These are phyloP conservation scores for Maudiozyma turicensis DNA, from an alignment of 805 yeast genomes.

Conservation along the genomic window DNA sequence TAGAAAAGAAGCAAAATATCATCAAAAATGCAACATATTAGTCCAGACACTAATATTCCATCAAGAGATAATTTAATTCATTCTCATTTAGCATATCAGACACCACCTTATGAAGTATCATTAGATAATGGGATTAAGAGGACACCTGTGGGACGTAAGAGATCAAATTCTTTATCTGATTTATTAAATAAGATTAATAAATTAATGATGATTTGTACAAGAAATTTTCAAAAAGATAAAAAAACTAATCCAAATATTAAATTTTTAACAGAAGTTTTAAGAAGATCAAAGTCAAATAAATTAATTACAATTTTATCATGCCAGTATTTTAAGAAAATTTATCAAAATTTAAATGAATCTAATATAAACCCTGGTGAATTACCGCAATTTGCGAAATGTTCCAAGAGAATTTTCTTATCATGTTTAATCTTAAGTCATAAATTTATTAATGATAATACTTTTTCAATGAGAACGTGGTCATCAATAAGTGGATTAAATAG, in stretches of 20 bases:
- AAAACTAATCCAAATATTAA: constrained; percentile 5
- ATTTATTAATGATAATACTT: constrained; percentile 20
- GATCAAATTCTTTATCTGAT: background rate
- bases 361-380: background rate
- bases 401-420: constrained; percentile 17
- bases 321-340: constrained; percentile 12
- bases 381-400: constrained; percentile 20
- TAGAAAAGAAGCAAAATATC: background rate
- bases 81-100: constrained; percentile 8
- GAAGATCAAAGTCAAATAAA: constrained; percentile 19
- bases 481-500: constrained; percentile 16
- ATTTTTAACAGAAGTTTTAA: constrained; percentile 17
- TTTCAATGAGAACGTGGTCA: constrained; percentile 22
- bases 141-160: background rate
- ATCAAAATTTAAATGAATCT: background rate
- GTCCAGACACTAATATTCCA: background rate
- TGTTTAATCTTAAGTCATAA: constrained; percentile 22
- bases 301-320: constrained; percentile 12
- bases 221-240: constrained; percentile 12
- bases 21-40: background rate
- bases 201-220: constrained; percentile 11
- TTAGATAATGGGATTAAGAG: background rate
- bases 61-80: background rate
- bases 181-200: constrained; percentile 8
- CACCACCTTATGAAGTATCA: constrained; percentile 11